Evolutionary conservation across 192 early-diverging fungal species (phyloP), one percentile per base, ranked within the genome.

Genomic region (Allomyces macrogynus): DNA sequence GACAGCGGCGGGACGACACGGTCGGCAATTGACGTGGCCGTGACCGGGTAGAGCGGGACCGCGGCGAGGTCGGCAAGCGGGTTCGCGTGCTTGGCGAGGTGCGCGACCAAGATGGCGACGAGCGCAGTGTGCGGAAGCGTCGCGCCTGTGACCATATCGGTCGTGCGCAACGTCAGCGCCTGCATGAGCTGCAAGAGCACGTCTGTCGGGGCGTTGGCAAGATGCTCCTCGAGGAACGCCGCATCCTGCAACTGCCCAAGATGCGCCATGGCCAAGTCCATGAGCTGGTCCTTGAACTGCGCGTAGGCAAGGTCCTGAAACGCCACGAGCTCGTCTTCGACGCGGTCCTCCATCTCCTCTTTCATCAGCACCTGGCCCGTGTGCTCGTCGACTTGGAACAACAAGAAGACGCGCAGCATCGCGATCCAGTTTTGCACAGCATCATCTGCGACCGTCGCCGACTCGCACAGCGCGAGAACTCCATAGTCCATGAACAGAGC

Each of bases 1-100:
- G 87, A 87, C 23, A 99, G 79, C 70, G 93, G 92, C 5, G 96
- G 96, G 7, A 93, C 71, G 1, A 88, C 80, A 18, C 82, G 65
- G 42, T 73, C 23, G n/a, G 49, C 11, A 70, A 68, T 43, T 1
- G 22, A 64, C 5, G 43, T 63, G 66, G 49, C 79, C 70, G 90
- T 86, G 67, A 90, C 84, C 2, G 89, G 90, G 67, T 89, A 91
- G 3, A 91, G 75, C 5, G 89, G 84, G 23, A 82, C 65, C 4
- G 75, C 67, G 67, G 86, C 84, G 60, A 91, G 84, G 10, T 69
- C 66, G 42, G 89, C 85, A 63, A 89, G 80, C 67, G 89, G 88
- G 63, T 84, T 81, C 20, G 68, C 68, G 24, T 80, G 68, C 44
- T 84, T 86, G 62, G 78, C 79, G 67, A 80, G 88, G 32, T 68